phyloP scores from a whole-genome alignment of 2,329 filamentous ascomycete species.

The Orbilia quercus region DNA sequence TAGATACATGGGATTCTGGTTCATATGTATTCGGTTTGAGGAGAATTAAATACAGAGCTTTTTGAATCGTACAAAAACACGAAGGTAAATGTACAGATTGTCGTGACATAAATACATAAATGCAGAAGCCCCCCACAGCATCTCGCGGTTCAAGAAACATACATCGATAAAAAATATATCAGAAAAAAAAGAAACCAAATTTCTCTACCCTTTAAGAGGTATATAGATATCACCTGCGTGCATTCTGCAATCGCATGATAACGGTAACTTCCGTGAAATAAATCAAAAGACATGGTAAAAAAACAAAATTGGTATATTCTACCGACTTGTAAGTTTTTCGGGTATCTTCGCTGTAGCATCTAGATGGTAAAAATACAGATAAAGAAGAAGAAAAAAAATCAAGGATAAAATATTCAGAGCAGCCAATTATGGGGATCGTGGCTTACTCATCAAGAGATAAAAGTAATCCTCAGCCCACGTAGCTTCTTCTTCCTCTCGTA shows the following conservation, averaged over 20 bases:
- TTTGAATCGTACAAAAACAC: too few species aligned
- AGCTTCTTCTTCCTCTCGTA: conserved; percentile 44
- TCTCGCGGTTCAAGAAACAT: too few species aligned
- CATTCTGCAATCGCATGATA: background rate
- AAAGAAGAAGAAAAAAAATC: conserved; percentile 9
- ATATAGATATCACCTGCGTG: conserved; percentile 2
- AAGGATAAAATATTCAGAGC: conserved; percentile 6
- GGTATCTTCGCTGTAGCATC: conserved; percentile 39
- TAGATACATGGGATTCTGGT: too few species aligned
- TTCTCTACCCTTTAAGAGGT: conserved; percentile 37
- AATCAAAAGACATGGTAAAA: conserved; percentile 10
- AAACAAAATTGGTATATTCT: conserved; percentile 3
- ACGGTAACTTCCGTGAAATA: conserved; percentile 5
- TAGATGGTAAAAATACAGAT: conserved; percentile 20
- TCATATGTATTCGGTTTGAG: too few species aligned
- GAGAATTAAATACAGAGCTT: too few species aligned
- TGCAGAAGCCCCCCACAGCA: too few species aligned
- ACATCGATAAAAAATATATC: too few species aligned
- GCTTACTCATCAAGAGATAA: conserved; percentile 47
- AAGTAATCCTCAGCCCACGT: conserved; percentile 55
- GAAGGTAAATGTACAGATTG: too few species aligned
- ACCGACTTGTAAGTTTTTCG: conserved; percentile 14
- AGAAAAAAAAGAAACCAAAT: too few species aligned
- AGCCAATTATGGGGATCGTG: conserved; percentile 26
- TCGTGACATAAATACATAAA: too few species aligned